Percentiles rank a stretch among this genome's conserved stretches.
Evolutionary conservation across 371 early-diverging fungal genomes (phyloP).

Genomic region (Mycotypha africana): DNA sequence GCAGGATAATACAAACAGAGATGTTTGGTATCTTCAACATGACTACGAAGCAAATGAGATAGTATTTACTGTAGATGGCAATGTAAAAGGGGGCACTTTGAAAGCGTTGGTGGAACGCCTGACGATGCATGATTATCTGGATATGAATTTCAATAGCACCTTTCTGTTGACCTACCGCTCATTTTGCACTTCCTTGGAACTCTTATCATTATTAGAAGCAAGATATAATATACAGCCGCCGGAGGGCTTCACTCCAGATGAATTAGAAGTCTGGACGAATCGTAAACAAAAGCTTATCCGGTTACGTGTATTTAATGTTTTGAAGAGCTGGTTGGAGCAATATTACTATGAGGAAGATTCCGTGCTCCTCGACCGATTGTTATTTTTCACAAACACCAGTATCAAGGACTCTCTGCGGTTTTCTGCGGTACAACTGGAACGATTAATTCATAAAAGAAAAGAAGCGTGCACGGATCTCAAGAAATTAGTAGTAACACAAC

Average conservation of each 20-base stretch:
- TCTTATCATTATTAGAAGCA: conserved; percentile 63
- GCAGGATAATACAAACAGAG: conserved; percentile 16
- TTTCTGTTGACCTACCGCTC: conserved; percentile 90
- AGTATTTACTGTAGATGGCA: conserved; percentile 76
- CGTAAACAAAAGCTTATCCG: conserved; percentile 82
- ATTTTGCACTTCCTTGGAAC: conserved; percentile 72
- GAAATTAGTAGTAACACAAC: conserved; percentile 60
- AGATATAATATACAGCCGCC: conserved; percentile 80
- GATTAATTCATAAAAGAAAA: conserved; percentile 64
- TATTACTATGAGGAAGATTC: conserved; percentile 74
- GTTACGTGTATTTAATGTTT: conserved; percentile 83
- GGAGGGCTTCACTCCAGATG: conserved; percentile 49
- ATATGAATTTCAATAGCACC: conserved; percentile 72
- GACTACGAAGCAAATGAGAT: conserved; percentile 57
- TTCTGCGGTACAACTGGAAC: conserved; percentile 71
- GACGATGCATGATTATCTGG: conserved; percentile 77
- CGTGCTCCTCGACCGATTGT: conserved; percentile 60
- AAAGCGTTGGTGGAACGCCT: conserved; percentile 80
- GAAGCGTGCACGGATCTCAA: conserved; percentile 48
- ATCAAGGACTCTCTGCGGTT: conserved; percentile 69
- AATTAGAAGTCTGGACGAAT: conserved; percentile 72
- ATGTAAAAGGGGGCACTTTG: conserved; percentile 88
- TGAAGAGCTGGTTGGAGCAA: conserved; percentile 88
- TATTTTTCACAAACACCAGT: conserved; percentile 68
- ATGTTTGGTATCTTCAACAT: conserved; percentile 28